Evolutionary conservation across 2,329 filamentous ascomycete species (phyloP), one percentile per base, ranked within the genome.

Genomic region (Nemania sp.): DNA sequence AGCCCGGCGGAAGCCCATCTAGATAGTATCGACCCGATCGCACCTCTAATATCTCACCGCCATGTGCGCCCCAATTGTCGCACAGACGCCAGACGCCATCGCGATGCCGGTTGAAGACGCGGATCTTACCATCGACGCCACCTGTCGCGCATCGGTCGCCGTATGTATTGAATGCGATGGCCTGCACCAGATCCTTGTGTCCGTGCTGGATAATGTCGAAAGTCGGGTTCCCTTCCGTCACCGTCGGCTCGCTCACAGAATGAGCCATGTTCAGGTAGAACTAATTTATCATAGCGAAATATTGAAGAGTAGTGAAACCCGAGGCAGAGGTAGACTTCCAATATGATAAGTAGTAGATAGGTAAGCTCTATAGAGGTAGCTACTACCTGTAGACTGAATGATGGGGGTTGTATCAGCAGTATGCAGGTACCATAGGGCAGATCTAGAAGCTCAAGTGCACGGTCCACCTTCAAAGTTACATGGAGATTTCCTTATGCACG

Each of bases 91-190:
- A 97, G 65, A 88, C 84, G 49, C 89, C 89, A 74, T 93, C 91
- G 72, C 90, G 90, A 77, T 96, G 91, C 55, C 91, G 87, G 80
- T 95, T 93, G 87, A 95, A 98, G 70, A 98, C 92, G 77, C 94
- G 93, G 76, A 98, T 91, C 79, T 92, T 93, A 79, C 97, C 95
- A 79, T 98, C 95, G 20, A 95, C 93, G 20, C 93, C 96, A 38
- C 93, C 94, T 2, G 94, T 96, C 49, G 94, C 92, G 84, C 95
- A 94, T 73, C 94, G 92, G 75, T 93, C 94, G 74, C 94, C 95
- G 79, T 97, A 97, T 73, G 90, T 90, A 80, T 98, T 98, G 86
- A 97, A 97, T 73, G 93, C 91, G 69, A 95, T 90, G 63, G 93
- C 91, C 72, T 94, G 90, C 59, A 97, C 92, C 52, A 96, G 86